A percentile compares a stretch with the other conserved stretches of the same genome.
Conservation (phyloP, 805 yeast genomes). For the Lipomyces anomalus region DNA sequence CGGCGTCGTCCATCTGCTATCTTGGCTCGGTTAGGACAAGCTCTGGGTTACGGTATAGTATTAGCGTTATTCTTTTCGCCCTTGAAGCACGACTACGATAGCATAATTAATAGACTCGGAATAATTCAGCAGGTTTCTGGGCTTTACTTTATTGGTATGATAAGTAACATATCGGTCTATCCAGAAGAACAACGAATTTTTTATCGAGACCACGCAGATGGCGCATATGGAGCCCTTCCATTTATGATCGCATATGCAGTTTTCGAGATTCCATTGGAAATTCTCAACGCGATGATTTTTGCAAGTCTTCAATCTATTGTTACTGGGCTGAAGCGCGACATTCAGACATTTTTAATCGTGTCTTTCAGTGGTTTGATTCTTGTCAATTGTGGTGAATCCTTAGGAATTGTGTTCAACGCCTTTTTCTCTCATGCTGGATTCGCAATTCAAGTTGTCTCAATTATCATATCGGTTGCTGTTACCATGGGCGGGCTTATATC, state of each 20-base stretch:
- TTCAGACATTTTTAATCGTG: conserved; percentile 60
- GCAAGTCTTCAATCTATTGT: conserved; percentile 60
- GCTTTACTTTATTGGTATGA: conserved; percentile 71
- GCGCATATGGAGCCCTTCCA: conserved; percentile 57
- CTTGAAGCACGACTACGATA: conserved; percentile 39
- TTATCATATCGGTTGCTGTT: conserved; percentile 61
- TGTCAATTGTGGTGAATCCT: conserved; percentile 73
- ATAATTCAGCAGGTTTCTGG: conserved; percentile 68
- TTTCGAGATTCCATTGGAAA: conserved; percentile 64
- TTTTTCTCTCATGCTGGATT: conserved; percentile 69
- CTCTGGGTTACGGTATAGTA: conserved; percentile 56
- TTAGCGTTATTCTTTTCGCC: conserved; percentile 66
- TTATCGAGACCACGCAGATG: conserved; percentile 72
- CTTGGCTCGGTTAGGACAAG: conserved; percentile 59
- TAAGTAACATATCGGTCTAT: conserved; percentile 69
- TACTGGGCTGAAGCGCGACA: conserved; percentile 65
- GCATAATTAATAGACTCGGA: conserved; percentile 66
- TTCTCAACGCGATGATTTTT: conserved; percentile 53
- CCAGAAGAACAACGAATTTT: conserved; percentile 70
- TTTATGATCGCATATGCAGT: conserved; percentile 56
- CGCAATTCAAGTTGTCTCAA: conserved; percentile 68
- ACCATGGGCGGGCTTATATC: conserved; percentile 85
- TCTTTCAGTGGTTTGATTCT: conserved; percentile 49
- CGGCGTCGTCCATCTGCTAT: conserved; percentile 52
- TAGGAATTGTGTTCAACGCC: conserved; percentile 76